Evolutionary conservation across 139 green algal species (phyloP), one percentile per base, ranked within the genome.

Genomic region (Picocystis salinarum): DNA sequence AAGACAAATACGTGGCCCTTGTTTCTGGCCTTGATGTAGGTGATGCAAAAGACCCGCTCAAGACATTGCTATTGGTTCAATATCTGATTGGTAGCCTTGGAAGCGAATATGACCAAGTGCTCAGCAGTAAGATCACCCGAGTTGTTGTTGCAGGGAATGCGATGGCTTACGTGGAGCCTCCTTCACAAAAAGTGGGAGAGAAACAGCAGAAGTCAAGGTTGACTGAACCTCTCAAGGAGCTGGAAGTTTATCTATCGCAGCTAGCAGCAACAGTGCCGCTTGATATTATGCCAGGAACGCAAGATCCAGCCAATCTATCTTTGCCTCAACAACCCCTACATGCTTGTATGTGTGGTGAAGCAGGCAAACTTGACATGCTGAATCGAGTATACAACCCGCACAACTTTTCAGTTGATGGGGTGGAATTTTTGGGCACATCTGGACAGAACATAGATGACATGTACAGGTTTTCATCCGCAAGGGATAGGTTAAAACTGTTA

Each of bases 261-360:
- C 11, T 73, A 7, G 56, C 48, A 3, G 22, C 55, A 4, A 33
- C 59, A 3, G 46, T 96, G 33, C 81, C 80, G 0, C 69, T 98
- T 18, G 88, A 98, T 53, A 48, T 97, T 9, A 94, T 98, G 83
- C 82, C 88, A 2, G 88, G 88, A 2, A 42, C 63, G 1, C 62
- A 62, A 19, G 88, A 98, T 59, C 85, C 82, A 0, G 67, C 76
- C 46, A 95, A 91, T 50, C 67, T 78, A 26, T 75, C 79, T 10
- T 60, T 98, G 47, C 88, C 88, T 9, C 88, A 98, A 63, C 88
- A 96, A 66, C 76, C 83, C n/a, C 52, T 97, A 39, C 83, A 97
- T 67, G 53, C 40, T 30, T 91, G 79, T 52, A 68, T 95, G 31
- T 37, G 31, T 15, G 31, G 13, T 37, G 31, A 13, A 37, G 13